Percentiles rank a stretch among this genome's conserved stretches.
Evolutionary conservation across 371 early-diverging fungal species (phyloP).

Genomic region (Mortierella sp.): DNA sequence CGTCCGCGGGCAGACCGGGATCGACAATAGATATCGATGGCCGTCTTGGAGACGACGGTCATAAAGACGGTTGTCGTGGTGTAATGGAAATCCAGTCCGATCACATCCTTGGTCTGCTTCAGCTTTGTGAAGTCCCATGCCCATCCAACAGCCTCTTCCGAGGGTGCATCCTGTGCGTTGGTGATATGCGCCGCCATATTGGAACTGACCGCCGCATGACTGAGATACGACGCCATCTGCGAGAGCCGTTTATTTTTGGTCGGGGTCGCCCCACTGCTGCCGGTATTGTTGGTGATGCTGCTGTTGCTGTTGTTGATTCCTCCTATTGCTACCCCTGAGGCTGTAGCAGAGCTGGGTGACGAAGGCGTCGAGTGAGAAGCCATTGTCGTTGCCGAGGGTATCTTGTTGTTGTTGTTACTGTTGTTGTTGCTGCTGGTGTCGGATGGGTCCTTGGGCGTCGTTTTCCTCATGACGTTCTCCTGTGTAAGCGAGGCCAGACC

Average conservation of each 20-base stretch:
- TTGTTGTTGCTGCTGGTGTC: slow-evolving; percentile 13
- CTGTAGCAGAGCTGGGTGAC: slow-evolving; percentile 17
- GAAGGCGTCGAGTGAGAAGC: slow-evolving; percentile 21
- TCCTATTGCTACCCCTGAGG: not conserved
- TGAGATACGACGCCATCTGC: slow-evolving; percentile 47
- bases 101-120: slow-evolving; percentile 50
- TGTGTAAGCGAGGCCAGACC: slow-evolving; percentile 49
- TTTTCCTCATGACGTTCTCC: slow-evolving; percentile 36
- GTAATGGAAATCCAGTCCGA: slow-evolving; percentile 52
- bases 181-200: slow-evolving; percentile 25
- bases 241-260: slow-evolving; percentile 39
- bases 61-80: slow-evolving; percentile 44
- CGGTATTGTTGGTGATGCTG: not conserved
- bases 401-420: not conserved
- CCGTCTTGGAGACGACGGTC: slow-evolving; percentile 50
- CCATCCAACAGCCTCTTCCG: slow-evolving; percentile 41
- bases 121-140: slow-evolving; percentile 49
- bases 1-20: slow-evolving; percentile 35
- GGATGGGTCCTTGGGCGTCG: slow-evolving; percentile 7
- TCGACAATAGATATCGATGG: slow-evolving; percentile 46
- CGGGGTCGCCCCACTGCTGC: not conserved
- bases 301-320: not conserved
- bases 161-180: slow-evolving; percentile 29
- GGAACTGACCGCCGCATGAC: slow-evolving; percentile 39
- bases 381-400: not conserved